These are phyloP conservation scores for Syzygium grande DNA, from an alignment of 345 rosid genomes.

Conservation along the genomic window DNA sequence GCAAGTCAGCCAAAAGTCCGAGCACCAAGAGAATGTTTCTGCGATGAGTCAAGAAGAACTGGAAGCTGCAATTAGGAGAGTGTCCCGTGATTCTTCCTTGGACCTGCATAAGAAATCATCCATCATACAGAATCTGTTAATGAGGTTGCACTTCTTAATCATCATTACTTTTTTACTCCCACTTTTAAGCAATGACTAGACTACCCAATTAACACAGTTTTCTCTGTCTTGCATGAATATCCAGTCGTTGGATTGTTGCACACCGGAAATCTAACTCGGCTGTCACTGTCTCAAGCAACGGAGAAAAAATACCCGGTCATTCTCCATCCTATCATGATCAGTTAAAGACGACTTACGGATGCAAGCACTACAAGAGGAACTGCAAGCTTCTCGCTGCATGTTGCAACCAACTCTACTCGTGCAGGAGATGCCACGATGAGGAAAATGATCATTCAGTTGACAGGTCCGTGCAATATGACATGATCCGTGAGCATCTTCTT, in stretches of 20 bases:
- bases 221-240: slow-evolving; percentile 16
- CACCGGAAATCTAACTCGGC: slow-evolving; percentile 27
- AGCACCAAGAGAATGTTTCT: slow-evolving; percentile 20
- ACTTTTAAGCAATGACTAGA: neutral
- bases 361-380: slow-evolving; percentile 76
- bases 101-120: slow-evolving; percentile 54
- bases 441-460: slow-evolving; percentile 56
- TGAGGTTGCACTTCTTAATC: slow-evolving; percentile 39
- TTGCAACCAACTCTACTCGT: slow-evolving; percentile 58
- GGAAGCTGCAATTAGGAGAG: slow-evolving; percentile 58
- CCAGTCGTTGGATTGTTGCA: slow-evolving; percentile 70
- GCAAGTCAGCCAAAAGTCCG: slow-evolving; percentile 13
- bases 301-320: slow-evolving; percentile 43
- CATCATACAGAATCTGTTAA: slow-evolving; percentile 59
- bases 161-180: neutral
- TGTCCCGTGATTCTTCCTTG: slow-evolving; percentile 54
- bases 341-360: slow-evolving; percentile 31
- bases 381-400: slow-evolving; percentile 67
- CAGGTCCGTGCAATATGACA: slow-evolving; percentile 31
- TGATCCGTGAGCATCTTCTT: neutral
- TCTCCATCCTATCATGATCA: slow-evolving; percentile 53
- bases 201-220: neutral
- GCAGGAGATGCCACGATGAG: slow-evolving; percentile 86
- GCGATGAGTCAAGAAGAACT: slow-evolving; percentile 55
- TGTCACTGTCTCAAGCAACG: slow-evolving; percentile 9